Evolutionary conservation across 495 filamentous ascomycete genomes (phyloP), one percentile per base, ranked within the genome.

Genomic region (Jackrogersella minutella): DNA sequence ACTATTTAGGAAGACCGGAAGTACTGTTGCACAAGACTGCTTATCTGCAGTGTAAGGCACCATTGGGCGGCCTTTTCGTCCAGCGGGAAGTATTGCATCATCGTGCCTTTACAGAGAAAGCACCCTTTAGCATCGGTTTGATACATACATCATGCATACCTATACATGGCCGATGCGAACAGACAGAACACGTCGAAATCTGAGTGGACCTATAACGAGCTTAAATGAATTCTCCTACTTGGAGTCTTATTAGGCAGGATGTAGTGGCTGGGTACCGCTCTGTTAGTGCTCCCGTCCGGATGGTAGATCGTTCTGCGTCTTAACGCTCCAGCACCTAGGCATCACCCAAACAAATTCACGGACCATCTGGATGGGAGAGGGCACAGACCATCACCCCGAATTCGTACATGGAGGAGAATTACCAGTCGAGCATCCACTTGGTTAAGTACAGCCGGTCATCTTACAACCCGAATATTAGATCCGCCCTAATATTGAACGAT

Each of bases 221-320:
- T 55, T 50, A 43, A 57, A 50, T 54, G 19, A 33, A 33, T 39
- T 58, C 54, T 63, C 47, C 47, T 51, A 22, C 41, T 43, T 21
- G 36, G 17, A 30, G 26, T 30, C 26, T 30, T 44, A 44, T 9
- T 61, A 55, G 54, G 43, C 58, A 40, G 60, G 60, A 49, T 59
- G 33, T 57, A 44, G 26, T 59, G 59, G 51, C 58, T 51, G 31
- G 39, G 57, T 61, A 58, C 51, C 57, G 60, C 41, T 44, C 17
- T 62, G 51, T 24, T 65, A 69, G 66, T 69, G 66, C 36, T 69
- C 50, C 66, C 60, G 66, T 54, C 26, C 54, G 53, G 40, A 34
- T 60, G 60, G 66, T 64, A 64, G 66, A 69, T 64, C 66, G 55
- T 56, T 30, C 22, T 31, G 44, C 22, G 44, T 49, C 44, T 31